phyloP scores from a whole-genome alignment of 768 basidiomycete genomes.

The Kwoniella sp. region DNA sequence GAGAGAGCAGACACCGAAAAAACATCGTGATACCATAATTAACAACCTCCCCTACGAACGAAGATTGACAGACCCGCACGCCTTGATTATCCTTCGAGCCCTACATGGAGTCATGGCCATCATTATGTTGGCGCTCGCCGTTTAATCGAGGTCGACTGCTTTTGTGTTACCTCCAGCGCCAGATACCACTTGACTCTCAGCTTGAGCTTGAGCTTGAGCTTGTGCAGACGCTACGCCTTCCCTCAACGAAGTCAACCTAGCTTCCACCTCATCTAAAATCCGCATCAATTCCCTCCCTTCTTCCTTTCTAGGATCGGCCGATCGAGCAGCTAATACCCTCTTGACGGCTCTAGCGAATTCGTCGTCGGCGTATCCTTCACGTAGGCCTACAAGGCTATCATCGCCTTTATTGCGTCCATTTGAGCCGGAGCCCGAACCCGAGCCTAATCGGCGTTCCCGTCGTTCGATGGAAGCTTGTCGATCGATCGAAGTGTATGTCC shows the following conservation, averaged over 20 bases:
- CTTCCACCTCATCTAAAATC: constrained; percentile 40
- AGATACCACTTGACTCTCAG: background rate
- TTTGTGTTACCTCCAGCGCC: too few species aligned
- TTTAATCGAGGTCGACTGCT: background rate
- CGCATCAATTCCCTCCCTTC: constrained; percentile 33
- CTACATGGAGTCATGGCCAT: too few species aligned
- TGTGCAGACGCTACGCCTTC: background rate
- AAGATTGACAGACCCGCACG: too few species aligned
- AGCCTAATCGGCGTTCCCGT: constrained; percentile 14
- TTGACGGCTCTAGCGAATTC: constrained; percentile 37
- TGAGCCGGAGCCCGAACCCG: background rate
- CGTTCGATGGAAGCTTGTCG: constrained; percentile 7
- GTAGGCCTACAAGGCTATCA: constrained; percentile 2
- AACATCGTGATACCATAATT: too few species aligned
- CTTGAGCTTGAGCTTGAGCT: too few species aligned
- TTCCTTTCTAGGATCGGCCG: constrained; percentile 7
- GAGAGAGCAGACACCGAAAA: too few species aligned
- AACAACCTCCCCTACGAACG: too few species aligned
- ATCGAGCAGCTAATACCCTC: constrained; percentile 20
- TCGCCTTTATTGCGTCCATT: background rate
- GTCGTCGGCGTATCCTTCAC: constrained; percentile 12
- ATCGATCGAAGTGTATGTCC: constrained; percentile 43
- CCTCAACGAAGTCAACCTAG: constrained; percentile 22
- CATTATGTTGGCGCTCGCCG: too few species aligned
- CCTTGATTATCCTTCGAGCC: too few species aligned